phyloP scores from a whole-genome alignment of 163 green algal genomes.

The Coccomyxa subellipsoidea region DNA sequence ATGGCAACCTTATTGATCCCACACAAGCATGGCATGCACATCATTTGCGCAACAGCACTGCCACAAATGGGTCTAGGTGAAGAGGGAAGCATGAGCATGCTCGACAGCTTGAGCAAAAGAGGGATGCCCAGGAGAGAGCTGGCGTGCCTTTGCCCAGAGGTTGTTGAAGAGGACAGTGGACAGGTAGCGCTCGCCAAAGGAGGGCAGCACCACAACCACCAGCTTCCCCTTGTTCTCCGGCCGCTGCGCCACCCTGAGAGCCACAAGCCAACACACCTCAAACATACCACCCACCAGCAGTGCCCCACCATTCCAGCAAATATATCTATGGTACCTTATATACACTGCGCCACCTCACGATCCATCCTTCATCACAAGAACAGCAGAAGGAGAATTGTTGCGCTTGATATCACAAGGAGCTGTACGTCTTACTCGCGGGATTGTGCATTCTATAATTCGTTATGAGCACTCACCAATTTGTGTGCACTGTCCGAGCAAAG shows the following conservation, averaged over 20 bases:
- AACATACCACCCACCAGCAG: not conserved
- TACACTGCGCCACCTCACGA: too few relatives aligned
- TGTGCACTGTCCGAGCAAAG: too few relatives aligned
- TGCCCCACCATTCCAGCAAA: too few relatives aligned
- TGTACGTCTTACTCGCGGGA: too few relatives aligned
- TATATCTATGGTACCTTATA: too few relatives aligned
- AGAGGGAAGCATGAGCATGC: not conserved
- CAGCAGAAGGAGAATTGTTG: too few relatives aligned
- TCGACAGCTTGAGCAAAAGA: not conserved
- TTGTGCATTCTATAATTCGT: too few relatives aligned
- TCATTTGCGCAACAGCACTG: not conserved
- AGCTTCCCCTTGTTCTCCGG: conserved; percentile 81
- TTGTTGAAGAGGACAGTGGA: conserved; percentile 81
- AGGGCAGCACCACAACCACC: conserved; percentile 72
- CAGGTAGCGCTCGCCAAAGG: conserved; percentile 83
- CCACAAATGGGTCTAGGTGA: not conserved
- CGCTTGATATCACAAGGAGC: too few relatives aligned
- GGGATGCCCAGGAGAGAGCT: not conserved
- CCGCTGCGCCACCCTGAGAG: conserved; percentile 60
- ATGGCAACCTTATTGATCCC: not conserved
- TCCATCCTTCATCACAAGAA: too few relatives aligned
- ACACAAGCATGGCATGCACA: not conserved
- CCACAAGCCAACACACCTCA: conserved; percentile 19
- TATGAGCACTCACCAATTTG: too few relatives aligned
- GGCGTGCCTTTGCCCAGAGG: conserved; percentile 51